A percentile compares a stretch with the other conserved stretches of the same genome.
These are phyloP conservation scores for Rubus parviflorus DNA, from an alignment of 306 rosid species.

Conservation along the genomic window DNA sequence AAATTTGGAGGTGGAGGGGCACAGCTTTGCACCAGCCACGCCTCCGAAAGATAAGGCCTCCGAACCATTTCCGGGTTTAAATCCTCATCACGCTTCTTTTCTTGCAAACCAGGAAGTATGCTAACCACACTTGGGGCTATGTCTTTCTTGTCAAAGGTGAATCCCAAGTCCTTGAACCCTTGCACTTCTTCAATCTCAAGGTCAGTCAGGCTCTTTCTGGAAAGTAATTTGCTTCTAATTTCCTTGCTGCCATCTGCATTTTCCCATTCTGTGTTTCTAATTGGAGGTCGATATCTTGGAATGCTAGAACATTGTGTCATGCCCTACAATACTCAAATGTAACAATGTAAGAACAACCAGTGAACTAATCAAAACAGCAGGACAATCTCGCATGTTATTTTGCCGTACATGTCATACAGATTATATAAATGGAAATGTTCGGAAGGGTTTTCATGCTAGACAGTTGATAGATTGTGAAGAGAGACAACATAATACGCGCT, in stretches of 20 bases:
- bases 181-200: conserved; percentile 83
- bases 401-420: neutral
- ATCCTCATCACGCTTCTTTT: conserved; percentile 44
- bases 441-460: too few species aligned
- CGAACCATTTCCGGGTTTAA: conserved; percentile 44
- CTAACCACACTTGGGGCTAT: conserved; percentile 56
- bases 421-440: too few species aligned
- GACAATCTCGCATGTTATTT: neutral
- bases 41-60: conserved; percentile 89
- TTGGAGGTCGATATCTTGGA: conserved; percentile 41
- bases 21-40: conserved; percentile 67
- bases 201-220: conserved; percentile 68
- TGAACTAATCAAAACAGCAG: neutral
- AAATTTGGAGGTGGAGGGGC: conserved; percentile 65
- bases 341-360: neutral
- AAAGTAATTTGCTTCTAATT: conserved; percentile 31
- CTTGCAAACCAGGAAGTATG: conserved; percentile 85
- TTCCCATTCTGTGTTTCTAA: conserved; percentile 31
- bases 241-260: conserved; percentile 46
- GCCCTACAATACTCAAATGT: conserved; percentile 21
- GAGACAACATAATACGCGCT: too few species aligned
- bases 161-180: conserved; percentile 92
- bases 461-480: too few species aligned
- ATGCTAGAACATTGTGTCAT: conserved; percentile 45
- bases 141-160: conserved; percentile 71